A percentile compares a stretch with the other conserved stretches of the same genome.
Evolutionary conservation across 768 basidiomycete species (phyloP).

Genomic region (Pisolithus albus): DNA sequence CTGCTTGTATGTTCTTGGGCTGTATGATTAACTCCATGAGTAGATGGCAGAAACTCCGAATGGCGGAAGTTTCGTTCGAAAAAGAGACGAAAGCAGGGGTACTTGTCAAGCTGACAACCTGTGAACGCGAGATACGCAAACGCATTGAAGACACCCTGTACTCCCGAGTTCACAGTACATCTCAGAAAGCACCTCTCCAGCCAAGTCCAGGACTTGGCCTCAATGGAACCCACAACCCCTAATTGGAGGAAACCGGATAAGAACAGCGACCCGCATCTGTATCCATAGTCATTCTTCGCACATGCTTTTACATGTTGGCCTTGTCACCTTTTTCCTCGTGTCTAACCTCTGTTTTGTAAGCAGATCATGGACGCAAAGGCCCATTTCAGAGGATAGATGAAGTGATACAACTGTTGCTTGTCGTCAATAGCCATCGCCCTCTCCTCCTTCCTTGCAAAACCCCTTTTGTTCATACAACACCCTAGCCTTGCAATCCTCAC

Average conservation of each 20-base stretch:
- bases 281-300: too few species aligned
- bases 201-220: conserved; percentile 31
- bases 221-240: conserved; percentile 44
- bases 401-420: conserved; percentile 9
- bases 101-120: conserved; percentile 57
- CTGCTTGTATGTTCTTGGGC: background rate
- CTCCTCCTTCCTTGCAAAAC: conserved; percentile 92
- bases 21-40: conserved; percentile 7
- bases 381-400: conserved; percentile 1
- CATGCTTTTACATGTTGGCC: background rate
- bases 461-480: conserved; percentile 80
- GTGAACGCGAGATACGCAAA: conserved; percentile 73
- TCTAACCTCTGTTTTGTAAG: background rate
- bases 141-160: conserved; percentile 68
- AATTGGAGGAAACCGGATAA: background rate
- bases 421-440: conserved; percentile 86
- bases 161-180: conserved; percentile 35
- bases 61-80: conserved; percentile 66
- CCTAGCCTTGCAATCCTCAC: conserved; percentile 79
- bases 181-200: conserved; percentile 28
- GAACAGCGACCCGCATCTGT: too few species aligned
- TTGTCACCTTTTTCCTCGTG: background rate
- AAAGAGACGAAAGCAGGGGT: conserved; percentile 68
- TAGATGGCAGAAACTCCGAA: conserved; percentile 77
- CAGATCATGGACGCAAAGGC: background rate